Base-by-base conservation (phyloP, 306 rosid species). In the Pterocarpus macrocarpus region DNA sequence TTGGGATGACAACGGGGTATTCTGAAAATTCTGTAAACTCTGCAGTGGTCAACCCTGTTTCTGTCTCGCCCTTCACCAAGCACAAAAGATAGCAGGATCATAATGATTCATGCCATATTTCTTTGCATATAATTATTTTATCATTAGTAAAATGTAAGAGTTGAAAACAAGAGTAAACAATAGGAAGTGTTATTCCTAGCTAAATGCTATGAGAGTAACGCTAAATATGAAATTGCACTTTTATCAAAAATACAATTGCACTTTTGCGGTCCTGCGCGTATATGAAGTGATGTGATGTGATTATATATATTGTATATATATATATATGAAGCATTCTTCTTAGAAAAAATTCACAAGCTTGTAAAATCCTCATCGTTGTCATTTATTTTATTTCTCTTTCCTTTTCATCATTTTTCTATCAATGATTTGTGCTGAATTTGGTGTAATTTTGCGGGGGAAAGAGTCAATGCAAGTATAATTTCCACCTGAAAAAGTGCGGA, bases 11-110 rank as follows among this genome's bases (percentile, higher is more conserved):
- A 22, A 22, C 28, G 28, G 28, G 28, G 28, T 22, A 22, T 28
- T 12, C 2, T 1, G 13, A 50, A 17, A 33, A 28, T 32, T 70
- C 62, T 49, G 75, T 36, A 69, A 47, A 47, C 4, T 44, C 17
- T 49, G 14, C 62, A 32, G 22, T 5, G 71, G 81, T 77, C 73
- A 77, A 77, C 73, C 53, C 47, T 36, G 9, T 64, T 73, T 36
- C 13, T 55, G n/a, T 45, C 52, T 55, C 49, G n/a, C 61, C 61
- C 5, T 14, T 49, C 28, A 38, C 43, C 14, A 17, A 50, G 10
- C 53, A 7, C 55, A 55, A 53, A 17, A 30, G 10, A 69, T 16
- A 0, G 17, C 22, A 53, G 55, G 35, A 43, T 41, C 73, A 28
- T 43, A 14, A 5, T 66, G 4, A 50, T 50, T 50, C 16, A 14